Base-by-base conservation (phyloP, 2,329 filamentous ascomycete species). In the Talaromyces sp. region DNA sequence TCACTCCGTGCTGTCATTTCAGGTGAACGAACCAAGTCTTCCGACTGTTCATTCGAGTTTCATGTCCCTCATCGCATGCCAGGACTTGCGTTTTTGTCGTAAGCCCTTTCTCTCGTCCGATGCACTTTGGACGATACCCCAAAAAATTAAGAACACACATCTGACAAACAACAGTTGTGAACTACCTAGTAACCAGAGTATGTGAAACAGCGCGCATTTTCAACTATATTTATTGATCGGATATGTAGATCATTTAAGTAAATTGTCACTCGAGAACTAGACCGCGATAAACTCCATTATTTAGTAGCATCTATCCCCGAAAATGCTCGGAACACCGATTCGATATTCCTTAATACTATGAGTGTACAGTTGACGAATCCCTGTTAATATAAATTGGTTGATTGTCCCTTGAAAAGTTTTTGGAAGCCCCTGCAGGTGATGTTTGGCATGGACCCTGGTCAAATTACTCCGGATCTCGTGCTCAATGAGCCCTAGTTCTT, bases 381-480 rank as follows among this genome's bases (percentile, higher is more conserved):
- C 9, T 37, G 8, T 37, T 10, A 10, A 37, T 56, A 37, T 37
- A 37, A 22, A 54, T 6, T 54, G 13, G n/a, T 27, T 3, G 11
- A 35, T 37, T 37, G 9, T 22, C 31, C n/a, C 11, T 22, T 56
- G 31, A 8, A 22, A 37, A 14, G 6, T 31, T n/a, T 16, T 52
- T 31, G 45, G 11, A 31, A 50, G 22, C 24, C 4, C 47, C 14
- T 50, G n/a, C n/a, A n/a, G n/a, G n/a, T n/a, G 24, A 31, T 8
- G n/a, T 31, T 31, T 50, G 3, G 7, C 31, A 47, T 24, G 24
- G 14, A 54, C 2, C 37, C 57, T 27, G 33, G 24, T 52, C 9
- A 35, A 52, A 35, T 31, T 61, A 61, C 59, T 61, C 59, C 59
- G 59, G 24, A 56, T 56, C 19, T 11, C 11, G 33, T 56, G 52